A percentile compares a stretch with the other conserved stretches of the same genome.
Conservation (phyloP, 2,329 filamentous ascomycete species). For the Fusarium mangiferae region DNA sequence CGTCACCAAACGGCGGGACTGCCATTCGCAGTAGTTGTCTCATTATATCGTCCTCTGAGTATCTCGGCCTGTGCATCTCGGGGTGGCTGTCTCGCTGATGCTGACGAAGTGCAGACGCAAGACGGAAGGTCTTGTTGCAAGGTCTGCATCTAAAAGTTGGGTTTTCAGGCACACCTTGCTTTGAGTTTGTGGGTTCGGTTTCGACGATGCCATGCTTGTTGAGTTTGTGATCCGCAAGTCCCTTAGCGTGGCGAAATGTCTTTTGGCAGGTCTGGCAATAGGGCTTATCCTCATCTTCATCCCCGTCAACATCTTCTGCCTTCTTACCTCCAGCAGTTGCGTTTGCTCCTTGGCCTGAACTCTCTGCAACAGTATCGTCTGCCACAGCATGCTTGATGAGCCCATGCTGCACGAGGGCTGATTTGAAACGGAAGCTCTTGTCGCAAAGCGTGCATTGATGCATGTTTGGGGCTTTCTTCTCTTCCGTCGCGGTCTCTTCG, state of each 20-base stretch:
- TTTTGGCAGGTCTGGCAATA: neutral
- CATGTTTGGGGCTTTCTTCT: neutral
- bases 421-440: neutral
- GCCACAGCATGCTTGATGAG: neutral
- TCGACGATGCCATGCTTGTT: neutral
- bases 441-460: neutral
- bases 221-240: neutral
- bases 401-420: neutral
- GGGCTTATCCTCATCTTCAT: neutral
- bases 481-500: neutral
- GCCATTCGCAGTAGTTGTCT: neutral
- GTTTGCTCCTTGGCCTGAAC: neutral
- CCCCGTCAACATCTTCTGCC: rapidly evolving
- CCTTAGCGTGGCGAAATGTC: neutral
- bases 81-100: neutral
- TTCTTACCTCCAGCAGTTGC: neutral
- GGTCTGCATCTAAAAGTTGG: neutral
- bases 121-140: neutral
- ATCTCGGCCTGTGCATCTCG: neutral
- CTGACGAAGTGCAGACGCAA: neutral
- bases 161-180: neutral
- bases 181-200: neutral
- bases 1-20: neutral
- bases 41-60: neutral
- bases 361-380: neutral